Evolutionary conservation across 2,329 filamentous ascomycete genomes (phyloP), one percentile per base, ranked within the genome.

Genomic region (Fusarium graminum): DNA sequence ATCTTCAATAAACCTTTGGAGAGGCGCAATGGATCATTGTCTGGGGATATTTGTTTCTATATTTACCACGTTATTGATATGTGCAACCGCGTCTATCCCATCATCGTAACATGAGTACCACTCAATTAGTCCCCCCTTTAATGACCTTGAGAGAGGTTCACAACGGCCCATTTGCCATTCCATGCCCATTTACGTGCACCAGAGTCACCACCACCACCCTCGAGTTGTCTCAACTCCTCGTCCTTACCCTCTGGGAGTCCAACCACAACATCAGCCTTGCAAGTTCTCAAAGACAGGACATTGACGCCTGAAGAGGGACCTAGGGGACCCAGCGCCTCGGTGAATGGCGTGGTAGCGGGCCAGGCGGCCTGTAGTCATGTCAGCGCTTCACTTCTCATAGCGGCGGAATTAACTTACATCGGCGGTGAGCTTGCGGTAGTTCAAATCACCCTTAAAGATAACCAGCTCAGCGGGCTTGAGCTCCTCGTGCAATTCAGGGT

Each of bases 131-230:
- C 40, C 12, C 4, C n/a, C n/a, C 28, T 22, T 64, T 68, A 78
- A 34, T 72, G 68, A 9, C 75, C 77, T 41, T 77, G 60, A 7
- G 78, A 80, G 10, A 80, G 66, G 47, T 71, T 93, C 6, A 97
- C 89, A n/a, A 98, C 93, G 7, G 94, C 94, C 92, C 92, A 98
- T 79, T 97, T 97, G 40, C 94, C 94, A 74, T 88, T 91, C 94
- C 94, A 98, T 1, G 93, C 94, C 94, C 94, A 98, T 77, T 92
- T 91, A 55, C 95, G 85, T 25, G 88, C 85, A 77, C 90, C 78
- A 68, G 86, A 80, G 63, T 93, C 89, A 16, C 89, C 91, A 5
- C 91, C 92, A 2, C 91, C 92, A 16, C 85, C 88, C 51, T 92
- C 88, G 52, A 80, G 85, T 10, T 85, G 82, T 68, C 85, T 88